Conservation (phyloP, 192 early-diverging fungal species). For the Globomyces pollinis-pini region DNA sequence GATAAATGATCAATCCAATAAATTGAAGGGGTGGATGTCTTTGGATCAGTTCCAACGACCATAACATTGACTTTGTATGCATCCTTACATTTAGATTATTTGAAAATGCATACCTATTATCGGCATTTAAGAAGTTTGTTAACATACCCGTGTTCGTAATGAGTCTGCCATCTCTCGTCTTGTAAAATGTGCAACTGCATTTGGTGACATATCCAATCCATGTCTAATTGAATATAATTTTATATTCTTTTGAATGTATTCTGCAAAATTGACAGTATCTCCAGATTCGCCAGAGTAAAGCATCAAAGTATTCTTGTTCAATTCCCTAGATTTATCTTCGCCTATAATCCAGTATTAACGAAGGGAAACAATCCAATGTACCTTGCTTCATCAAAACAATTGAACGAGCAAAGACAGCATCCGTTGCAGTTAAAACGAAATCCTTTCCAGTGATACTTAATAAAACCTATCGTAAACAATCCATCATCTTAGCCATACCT, state of each 20-base stretch:
- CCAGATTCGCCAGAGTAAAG: conserved; percentile 83
- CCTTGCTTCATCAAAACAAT: conserved; percentile 89
- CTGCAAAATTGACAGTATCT: conserved; percentile 89
- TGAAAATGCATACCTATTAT: not conserved
- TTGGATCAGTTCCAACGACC: conserved; percentile 75
- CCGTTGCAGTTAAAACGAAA: conserved; percentile 81
- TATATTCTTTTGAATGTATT: conserved; percentile 91
- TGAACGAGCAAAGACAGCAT: conserved; percentile 64
- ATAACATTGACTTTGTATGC: conserved; percentile 86
- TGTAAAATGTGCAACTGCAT: conserved; percentile 73
- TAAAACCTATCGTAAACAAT: conserved; percentile 37
- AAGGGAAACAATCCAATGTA: too few species aligned
- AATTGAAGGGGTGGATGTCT: conserved; percentile 61
- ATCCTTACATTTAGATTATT: conserved; percentile 38
- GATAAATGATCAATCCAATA: conserved; percentile 93
- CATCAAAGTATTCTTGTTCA: conserved; percentile 78
- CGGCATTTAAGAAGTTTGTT: conserved; percentile 11
- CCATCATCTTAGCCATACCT: too few species aligned
- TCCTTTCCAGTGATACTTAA: conserved; percentile 90
- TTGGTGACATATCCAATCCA: conserved; percentile 70
- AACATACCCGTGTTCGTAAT: conserved; percentile 75
- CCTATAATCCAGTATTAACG: too few species aligned
- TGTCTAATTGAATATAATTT: conserved; percentile 85
- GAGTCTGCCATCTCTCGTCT: conserved; percentile 79
- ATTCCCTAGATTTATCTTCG: conserved; percentile 82